Base-by-base conservation (phyloP, 176 grass and related monocot species). In the Aegilops umbellulata region DNA sequence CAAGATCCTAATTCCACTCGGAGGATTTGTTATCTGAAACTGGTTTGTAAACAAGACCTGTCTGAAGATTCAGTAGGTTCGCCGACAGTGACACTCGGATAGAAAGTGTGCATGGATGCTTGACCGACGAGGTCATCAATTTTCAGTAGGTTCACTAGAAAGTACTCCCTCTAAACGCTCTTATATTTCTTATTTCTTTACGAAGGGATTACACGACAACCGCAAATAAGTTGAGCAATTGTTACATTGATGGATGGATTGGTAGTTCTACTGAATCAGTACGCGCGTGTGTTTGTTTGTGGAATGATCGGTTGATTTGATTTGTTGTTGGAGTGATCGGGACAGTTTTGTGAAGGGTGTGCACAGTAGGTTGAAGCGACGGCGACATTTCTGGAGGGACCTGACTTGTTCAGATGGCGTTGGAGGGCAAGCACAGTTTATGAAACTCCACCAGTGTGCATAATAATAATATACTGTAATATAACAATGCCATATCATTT, bases 51-150 rank as follows among this genome's bases (percentile, higher is more conserved):
- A 76, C 64, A 83, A 64, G 68, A 69, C 65, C 84, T 60, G 53
- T 46, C 80, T 65, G 25, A 87, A 90, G 79, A 90, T 90, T 86
- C 88, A 72, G 80, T 86, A 78, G 78, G 77, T 81, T 85, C 77
- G 44, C 19, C 3, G 79, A 90, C 55, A 78, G 24, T 78, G 83
- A 90, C 83, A 20, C 51, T 29, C 5, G 29, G 44, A 57, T 63
- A 24, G 66, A 74, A 64, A 77, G n/a, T 24, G 17, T 25, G 46
- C 58, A 10, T 80, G 31, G 11, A 44, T 74, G 23, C 17, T 30
- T 79, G 66, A 6, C 64, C 51, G 70, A 84, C 64, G 65, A 83
- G 72, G 65, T 66, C 30, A 29, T 29, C 29, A 29, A 29, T 29
- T 29, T 29, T 29, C 29, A 29, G 29, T 29, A 4, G 30, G 2